A percentile compares a stretch with the other conserved stretches of the same genome.
Evolutionary conservation across 495 filamentous ascomycete genomes (phyloP).

Genomic region (Penicillium bovifimosum): DNA sequence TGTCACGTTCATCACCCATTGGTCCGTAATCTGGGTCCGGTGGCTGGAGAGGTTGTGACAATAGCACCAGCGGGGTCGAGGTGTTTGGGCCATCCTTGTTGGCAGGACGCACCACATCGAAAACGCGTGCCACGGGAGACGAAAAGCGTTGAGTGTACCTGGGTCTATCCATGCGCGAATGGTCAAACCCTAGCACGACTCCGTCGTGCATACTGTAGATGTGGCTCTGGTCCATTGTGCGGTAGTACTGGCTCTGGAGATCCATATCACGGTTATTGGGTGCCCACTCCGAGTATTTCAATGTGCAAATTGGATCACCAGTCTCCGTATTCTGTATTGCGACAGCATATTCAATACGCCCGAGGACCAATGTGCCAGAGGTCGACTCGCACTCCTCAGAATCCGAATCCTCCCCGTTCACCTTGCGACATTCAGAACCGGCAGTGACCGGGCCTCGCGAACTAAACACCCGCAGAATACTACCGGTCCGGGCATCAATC

Average conservation of each 20-base stretch:
- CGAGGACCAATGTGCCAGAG: constrained; percentile 68
- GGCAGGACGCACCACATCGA: constrained; percentile 75
- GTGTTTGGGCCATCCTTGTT: constrained; percentile 51
- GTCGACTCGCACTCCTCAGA: constrained; percentile 67
- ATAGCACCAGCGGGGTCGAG: constrained; percentile 60
- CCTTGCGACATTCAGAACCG: constrained; percentile 46
- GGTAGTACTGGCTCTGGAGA: constrained; percentile 71
- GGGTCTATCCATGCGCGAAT: constrained; percentile 48
- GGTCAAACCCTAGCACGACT: constrained; percentile 74
- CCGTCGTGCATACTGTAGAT: constrained; percentile 85
- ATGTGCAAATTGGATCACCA: constrained; percentile 73
- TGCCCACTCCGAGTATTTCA: constrained; percentile 93
- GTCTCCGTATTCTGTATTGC: constrained; percentile 72
- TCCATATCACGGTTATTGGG: constrained; percentile 89
- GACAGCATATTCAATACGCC: constrained; percentile 82
- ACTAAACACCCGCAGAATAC: constrained; percentile 60
- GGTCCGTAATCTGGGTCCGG: constrained; percentile 50
- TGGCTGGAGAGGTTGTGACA: constrained; percentile 80
- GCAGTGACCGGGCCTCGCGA: constrained; percentile 48
- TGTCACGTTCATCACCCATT: constrained; percentile 48
- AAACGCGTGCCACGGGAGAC: constrained; percentile 83
- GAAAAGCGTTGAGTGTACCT: constrained; percentile 65
- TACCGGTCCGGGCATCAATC: constrained; percentile 77
- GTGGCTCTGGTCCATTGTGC: constrained; percentile 80
- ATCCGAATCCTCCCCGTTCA: constrained; percentile 57